Evolutionary conservation across 2,329 filamentous ascomycete genomes (phyloP).

Genomic region (Monosporascus ibericus): DNA sequence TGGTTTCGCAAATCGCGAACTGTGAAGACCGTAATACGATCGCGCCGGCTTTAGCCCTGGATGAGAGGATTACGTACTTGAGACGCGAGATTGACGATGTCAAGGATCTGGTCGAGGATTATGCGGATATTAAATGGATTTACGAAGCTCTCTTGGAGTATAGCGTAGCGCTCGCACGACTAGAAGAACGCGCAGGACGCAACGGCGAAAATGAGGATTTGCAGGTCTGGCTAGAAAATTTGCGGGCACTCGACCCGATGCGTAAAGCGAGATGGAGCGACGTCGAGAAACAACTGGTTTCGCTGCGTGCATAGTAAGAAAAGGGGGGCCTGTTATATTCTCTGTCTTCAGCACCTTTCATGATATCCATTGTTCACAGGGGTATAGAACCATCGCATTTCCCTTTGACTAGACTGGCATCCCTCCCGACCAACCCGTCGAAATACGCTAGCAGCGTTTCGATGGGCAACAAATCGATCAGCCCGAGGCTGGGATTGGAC

Average conservation of each 20-base stretch:
- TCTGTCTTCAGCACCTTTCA: no score
- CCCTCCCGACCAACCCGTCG: conserved; percentile 59
- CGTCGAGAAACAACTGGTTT: conserved; percentile 37
- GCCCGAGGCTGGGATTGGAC: conserved; percentile 61
- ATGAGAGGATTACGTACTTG: conserved; percentile 61
- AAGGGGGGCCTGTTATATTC: neutral
- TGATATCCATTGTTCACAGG: no score
- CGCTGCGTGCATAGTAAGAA: neutral
- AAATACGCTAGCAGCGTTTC: conserved; percentile 62
- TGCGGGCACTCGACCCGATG: conserved; percentile 65
- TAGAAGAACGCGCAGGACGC: conserved; percentile 36
- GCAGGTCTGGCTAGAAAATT: conserved; percentile 51
- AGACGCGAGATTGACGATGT: conserved; percentile 68
- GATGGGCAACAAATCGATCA: conserved; percentile 64
- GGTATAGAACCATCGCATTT: conserved; percentile 19
- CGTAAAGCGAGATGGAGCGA: conserved; percentile 70
- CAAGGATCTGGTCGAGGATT: conserved; percentile 57
- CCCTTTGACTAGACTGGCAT: conserved; percentile 37
- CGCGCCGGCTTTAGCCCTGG: conserved; percentile 52
- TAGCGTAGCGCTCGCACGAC: conserved; percentile 50
- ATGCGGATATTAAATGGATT: conserved; percentile 62
- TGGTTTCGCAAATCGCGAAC: conserved; percentile 64
- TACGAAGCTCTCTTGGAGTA: conserved; percentile 82
- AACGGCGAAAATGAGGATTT: conserved; percentile 40
- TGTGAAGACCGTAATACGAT: conserved; percentile 48